Evolutionary conservation across 1,284 basidiomycete species (phyloP).

Genomic region (Stygiomarasmius scandens): DNA sequence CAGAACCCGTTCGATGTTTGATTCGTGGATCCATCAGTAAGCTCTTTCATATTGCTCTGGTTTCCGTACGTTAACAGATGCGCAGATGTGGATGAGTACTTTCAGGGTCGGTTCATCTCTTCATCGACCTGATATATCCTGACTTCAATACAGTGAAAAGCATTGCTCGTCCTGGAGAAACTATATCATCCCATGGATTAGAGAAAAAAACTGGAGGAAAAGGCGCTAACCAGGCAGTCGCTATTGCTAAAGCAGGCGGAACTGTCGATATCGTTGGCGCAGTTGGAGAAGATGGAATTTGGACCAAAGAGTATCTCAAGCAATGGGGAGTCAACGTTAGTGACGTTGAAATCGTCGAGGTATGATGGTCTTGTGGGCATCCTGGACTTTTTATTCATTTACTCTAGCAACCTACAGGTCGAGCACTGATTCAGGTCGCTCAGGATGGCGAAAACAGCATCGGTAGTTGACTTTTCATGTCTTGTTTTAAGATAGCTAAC

Average conservation of each 20-base stretch:
- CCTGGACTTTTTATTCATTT: background rate
- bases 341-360: constrained; percentile 40
- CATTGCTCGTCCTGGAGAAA: constrained; percentile 57
- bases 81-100: constrained; percentile 61
- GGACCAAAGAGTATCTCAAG: constrained; percentile 44
- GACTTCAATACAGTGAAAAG: constrained; percentile 44
- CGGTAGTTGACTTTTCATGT: constrained; percentile 35
- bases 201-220: constrained; percentile 57
- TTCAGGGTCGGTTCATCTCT: constrained; percentile 51
- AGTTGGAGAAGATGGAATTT: constrained; percentile 50
- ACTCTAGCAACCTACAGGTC: constrained; percentile 50
- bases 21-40: constrained; percentile 59
- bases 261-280: constrained; percentile 49
- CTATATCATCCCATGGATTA: constrained; percentile 51
- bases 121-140: background rate
- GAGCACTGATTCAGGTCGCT: constrained; percentile 60
- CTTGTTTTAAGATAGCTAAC: no score
- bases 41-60: background rate
- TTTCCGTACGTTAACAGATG: no score
- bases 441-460: constrained; percentile 61
- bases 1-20: constrained; percentile 33
- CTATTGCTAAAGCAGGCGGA: constrained; percentile 51
- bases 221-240: constrained; percentile 62
- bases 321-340: constrained; percentile 41
- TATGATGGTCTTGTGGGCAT: constrained; percentile 21